Percentiles rank a stretch among this genome's conserved stretches.
phyloP scores from a whole-genome alignment of 352 stramenopile genomes.

The Pythium rishiriense region DNA sequence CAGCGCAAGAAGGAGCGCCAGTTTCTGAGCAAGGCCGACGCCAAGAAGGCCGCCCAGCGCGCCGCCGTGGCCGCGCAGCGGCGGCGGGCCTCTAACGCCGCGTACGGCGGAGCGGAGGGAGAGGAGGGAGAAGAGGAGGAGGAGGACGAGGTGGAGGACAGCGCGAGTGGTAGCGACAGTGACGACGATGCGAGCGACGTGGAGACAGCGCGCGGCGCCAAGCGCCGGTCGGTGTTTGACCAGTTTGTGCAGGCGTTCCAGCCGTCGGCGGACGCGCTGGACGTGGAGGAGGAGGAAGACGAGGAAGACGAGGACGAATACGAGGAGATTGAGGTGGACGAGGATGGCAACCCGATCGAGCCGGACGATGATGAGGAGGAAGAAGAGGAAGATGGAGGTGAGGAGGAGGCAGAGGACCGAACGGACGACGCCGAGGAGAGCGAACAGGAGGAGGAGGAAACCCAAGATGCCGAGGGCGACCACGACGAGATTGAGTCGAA shows the following conservation, averaged over 20 bases:
- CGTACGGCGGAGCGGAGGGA: constrained; percentile 35
- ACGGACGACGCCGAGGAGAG: constrained; percentile 15
- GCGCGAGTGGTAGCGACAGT: constrained; percentile 9
- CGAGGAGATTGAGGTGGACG: constrained; percentile 46
- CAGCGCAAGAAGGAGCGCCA: constrained; percentile 41
- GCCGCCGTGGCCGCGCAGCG: constrained; percentile 40
- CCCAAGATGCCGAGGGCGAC: constrained; percentile 12
- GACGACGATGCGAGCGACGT: constrained; percentile 23
- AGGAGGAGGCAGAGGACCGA: constrained; percentile 26
- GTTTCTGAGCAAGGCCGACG: constrained; percentile 44
- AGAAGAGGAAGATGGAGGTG: constrained; percentile 24
- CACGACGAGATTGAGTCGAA: constrained; percentile 23
- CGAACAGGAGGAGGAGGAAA: constrained; percentile 20
- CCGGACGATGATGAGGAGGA: constrained; percentile 42
- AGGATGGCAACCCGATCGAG: constrained; percentile 40
- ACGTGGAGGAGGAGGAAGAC: constrained; percentile 41
- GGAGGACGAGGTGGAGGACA: constrained; percentile 23
- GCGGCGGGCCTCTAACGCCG: constrained; percentile 37
- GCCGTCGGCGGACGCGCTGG: constrained; percentile 12
- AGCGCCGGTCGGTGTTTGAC: constrained; percentile 56
- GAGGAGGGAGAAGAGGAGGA: constrained; percentile 25
- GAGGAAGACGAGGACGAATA: constrained; percentile 47
- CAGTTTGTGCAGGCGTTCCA: constrained; percentile 76
- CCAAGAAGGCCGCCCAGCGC: constrained; percentile 53
- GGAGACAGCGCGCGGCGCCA: constrained; percentile 3